These are phyloP conservation scores for Erythrobasidium hasegawianum DNA, from an alignment of 1,284 basidiomycete genomes.

Conservation along the genomic window DNA sequence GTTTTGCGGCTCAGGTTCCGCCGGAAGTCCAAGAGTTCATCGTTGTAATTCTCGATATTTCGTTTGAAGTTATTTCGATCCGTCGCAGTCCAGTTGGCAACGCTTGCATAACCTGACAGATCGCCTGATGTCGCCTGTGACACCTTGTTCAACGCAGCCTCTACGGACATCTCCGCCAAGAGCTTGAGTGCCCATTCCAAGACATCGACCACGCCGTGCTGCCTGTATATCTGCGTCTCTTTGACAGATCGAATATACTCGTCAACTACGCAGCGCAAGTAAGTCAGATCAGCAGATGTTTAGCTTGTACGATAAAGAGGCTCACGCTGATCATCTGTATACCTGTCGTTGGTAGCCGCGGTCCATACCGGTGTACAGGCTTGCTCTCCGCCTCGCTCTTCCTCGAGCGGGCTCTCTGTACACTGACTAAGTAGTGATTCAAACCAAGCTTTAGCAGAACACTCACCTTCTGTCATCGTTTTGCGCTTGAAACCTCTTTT, in stretches of 20 bases:
- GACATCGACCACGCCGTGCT: constrained; percentile 15
- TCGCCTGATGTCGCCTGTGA: constrained; percentile 30
- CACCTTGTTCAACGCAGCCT: constrained; percentile 23
- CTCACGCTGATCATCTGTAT: background rate
- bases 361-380: constrained; percentile 9
- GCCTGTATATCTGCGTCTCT: background rate
- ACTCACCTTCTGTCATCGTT: background rate
- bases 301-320: too few species aligned
- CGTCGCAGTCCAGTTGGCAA: constrained; percentile 39
- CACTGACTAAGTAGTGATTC: too few species aligned
- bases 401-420: too few species aligned
- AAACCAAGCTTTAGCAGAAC: too few species aligned
- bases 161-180: background rate
- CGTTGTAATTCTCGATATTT: constrained; percentile 37
- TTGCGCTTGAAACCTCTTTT: constrained; percentile 7
- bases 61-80: constrained; percentile 37
- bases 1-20: constrained; percentile 36
- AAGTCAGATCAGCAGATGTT: too few species aligned
- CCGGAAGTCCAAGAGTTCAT: constrained; percentile 41
- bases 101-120: constrained; percentile 28
- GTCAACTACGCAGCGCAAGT: background rate
- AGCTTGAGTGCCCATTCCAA: constrained; percentile 10
- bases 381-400: constrained; percentile 28
- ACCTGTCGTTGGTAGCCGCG: background rate
- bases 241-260: background rate